Percentiles rank a stretch among this genome's conserved stretches.
Conservation (phyloP, 2,329 filamentous ascomycete genomes). For the Davidsoniella virescens region DNA sequence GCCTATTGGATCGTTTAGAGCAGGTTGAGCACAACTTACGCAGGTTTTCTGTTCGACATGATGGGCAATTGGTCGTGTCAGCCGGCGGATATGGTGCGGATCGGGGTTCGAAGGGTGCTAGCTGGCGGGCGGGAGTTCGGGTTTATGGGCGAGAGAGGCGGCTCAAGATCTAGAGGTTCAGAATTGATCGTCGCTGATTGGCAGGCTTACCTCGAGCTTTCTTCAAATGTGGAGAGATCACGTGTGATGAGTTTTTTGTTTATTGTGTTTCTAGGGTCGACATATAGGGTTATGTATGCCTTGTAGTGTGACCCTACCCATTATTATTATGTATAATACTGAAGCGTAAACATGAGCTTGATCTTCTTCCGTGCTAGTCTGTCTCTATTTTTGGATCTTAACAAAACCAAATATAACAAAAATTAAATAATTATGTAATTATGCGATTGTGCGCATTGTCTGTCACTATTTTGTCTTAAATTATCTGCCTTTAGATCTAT, state of each 20-base stretch:
- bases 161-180: background rate
- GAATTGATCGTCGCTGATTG: conserved; percentile 7
- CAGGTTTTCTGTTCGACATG: conserved; percentile 27
- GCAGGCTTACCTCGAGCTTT: background rate
- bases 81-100: conserved; percentile 1
- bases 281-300: too few species aligned
- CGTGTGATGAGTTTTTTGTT: background rate
- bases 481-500: too few species aligned
- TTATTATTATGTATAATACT: too few species aligned
- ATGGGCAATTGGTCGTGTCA: conserved; percentile 15
- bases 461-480: too few species aligned
- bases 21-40: conserved; percentile 21
- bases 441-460: too few species aligned
- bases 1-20: background rate
- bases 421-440: too few species aligned
- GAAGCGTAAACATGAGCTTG: too few species aligned
- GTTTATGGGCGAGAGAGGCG: background rate
- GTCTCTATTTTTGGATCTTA: too few species aligned
- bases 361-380: too few species aligned
- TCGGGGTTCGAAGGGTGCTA: background rate
- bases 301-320: too few species aligned
- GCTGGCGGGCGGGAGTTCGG: background rate
- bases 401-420: too few species aligned
- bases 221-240: background rate
- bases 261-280: background rate